Evolutionary conservation across 768 basidiomycete species (phyloP), one percentile per base, ranked within the genome.

Genomic region (Tephrocybe sp.): DNA sequence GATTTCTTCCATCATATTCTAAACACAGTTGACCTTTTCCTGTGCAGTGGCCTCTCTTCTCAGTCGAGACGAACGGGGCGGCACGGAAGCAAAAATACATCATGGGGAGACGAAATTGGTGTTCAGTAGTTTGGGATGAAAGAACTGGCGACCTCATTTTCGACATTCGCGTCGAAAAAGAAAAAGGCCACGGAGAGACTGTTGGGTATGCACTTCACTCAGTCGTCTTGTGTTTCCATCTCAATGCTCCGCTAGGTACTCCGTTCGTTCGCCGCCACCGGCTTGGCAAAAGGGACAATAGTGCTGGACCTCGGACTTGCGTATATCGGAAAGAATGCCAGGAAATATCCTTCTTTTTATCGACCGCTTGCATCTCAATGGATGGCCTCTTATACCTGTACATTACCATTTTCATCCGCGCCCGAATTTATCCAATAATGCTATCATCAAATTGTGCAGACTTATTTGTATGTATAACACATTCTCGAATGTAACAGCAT

Each of bases 81-180:
- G 52, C 75, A n/a, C 79, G 87, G 30, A 91, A 90, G 64, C 82
- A 84, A 47, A 89, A 84, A 60, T 85, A 78, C 59, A 84, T 97
- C 49, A 94, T 94, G 85, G 92, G 90, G 2, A 73, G 82, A 47
- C 79, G 95, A 30, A 98, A 98, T 65, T 98, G 92, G 85, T 88
- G 89, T 60, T 76, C 77, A 30, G 82, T 90, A 7, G 68, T 76
- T 26, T 85, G 80, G 72, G 80, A 89, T 36, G 59, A 64, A 12
- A 44, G 59, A 2, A 77, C 78, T 5, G 85, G 86, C 0, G 86
- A 88, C 5, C 59, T 98, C 56, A 68, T 80, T 7, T 98, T 90
- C 54, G 88, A 92, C 57, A 82, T 98, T 59, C 81, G 89, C 1
- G 84, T 98, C 9, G 96, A 99, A 68, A 88, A 79, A 56, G 74